Base-by-base conservation (phyloP, 306 rosid species). In the Hippophae tibetana region DNA sequence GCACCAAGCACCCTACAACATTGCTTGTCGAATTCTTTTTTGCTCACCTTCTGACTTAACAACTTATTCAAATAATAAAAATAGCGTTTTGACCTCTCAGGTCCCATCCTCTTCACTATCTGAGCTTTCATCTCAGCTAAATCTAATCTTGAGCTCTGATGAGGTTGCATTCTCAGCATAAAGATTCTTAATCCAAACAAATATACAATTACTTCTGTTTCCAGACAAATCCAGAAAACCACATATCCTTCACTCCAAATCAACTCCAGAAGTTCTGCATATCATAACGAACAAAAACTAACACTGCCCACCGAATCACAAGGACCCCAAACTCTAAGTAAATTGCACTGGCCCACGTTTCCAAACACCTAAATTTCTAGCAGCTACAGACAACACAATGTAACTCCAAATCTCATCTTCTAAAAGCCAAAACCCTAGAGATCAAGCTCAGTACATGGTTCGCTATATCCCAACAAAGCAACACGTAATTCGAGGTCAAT, bases 31-130 rank as follows among this genome's bases (percentile, higher is more conserved):
- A 88, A 93, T 14, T 88, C 94, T 64, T 64, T 75, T 82, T 93
- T 93, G 84, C 84, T 70, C 81, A 93, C 79, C 82, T 86, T 86
- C 84, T 82, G 88, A 69, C 85, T 84, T 76, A 93, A 76, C 68
- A 93, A 77, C 81, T 79, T 84, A 61, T 79, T 79, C 79, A 93
- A 74, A 77, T 73, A 81, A 68, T 61, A 75, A 65, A 86, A 85
- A 76, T 93, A 93, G 49, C 69, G 73, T 63, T 86, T 93, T 0
- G 90, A 86, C 88, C 70, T 88, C 53, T 86, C 87, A 8, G 67
- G 65, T 60, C 99, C 97, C 64, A 93, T 69, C 80, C 78, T 93
- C 83, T 93, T 93, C 62, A 86, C 74, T 61, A 93, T 78, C 50
- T 78, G 86, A 40, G 79, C 86, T 76, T 76, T 93, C 69, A 93